Percentiles rank a stretch among this genome's conserved stretches.
Evolutionary conservation across 129 eudicot genomes (phyloP).

Genomic region (Oenanthe sinensis): DNA sequence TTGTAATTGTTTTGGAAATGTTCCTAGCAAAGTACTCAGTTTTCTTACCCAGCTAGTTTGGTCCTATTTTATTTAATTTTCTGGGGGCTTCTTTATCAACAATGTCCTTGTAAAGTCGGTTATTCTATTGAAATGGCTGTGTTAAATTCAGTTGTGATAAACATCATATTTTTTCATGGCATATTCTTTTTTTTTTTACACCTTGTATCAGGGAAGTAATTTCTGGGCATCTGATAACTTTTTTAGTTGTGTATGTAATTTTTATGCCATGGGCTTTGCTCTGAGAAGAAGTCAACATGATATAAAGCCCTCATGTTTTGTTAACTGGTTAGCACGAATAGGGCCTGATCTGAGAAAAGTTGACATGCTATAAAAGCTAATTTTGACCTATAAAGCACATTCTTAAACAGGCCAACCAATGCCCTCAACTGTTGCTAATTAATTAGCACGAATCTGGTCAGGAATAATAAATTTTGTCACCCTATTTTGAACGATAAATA

Average conservation of each 20-base stretch:
- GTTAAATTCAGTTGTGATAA: background rate
- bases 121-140: background rate
- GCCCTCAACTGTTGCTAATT: background rate
- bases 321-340: background rate
- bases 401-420: too few species aligned
- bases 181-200: background rate
- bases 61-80: background rate
- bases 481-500: background rate
- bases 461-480: too few species aligned
- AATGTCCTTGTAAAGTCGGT: background rate
- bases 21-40: background rate
- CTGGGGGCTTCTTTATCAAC: background rate
- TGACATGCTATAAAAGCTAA: background rate
- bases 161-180: background rate
- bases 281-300: background rate
- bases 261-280: background rate
- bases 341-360: background rate
- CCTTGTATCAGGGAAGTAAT: background rate
- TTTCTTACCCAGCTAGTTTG: background rate
- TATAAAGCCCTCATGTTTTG: background rate
- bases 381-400: too few species aligned
- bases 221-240: background rate
- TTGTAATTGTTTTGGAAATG: background rate
- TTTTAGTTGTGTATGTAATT: background rate
- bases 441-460: background rate